Evolutionary conservation across 2,329 filamentous ascomycete genomes (phyloP).

Genomic region (Raffaelea deltoideospora): DNA sequence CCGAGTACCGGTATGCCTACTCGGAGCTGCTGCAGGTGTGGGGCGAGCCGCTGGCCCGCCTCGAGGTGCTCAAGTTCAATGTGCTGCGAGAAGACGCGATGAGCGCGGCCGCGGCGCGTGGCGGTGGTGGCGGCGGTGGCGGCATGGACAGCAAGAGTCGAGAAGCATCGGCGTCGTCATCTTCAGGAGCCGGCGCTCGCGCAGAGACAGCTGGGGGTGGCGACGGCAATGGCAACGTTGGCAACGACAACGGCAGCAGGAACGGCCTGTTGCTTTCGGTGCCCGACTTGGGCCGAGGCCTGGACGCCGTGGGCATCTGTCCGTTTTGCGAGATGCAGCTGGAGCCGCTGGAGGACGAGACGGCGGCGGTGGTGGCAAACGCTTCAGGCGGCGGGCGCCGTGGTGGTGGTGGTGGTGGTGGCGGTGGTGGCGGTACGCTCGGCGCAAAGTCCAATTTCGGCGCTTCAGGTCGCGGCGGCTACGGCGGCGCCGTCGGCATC

Average conservation of each 20-base stretch:
- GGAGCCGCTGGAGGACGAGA: conserved; percentile 36
- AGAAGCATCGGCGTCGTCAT: background rate
- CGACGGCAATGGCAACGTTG: conserved; percentile 15
- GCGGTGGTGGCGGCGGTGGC: conserved; percentile 11
- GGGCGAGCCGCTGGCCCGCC: conserved; percentile 43
- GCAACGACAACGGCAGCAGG: conserved; percentile 21
- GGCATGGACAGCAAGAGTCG: background rate
- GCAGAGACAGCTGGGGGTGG: no score
- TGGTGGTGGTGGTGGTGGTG: conserved; percentile 24
- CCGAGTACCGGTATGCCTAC: conserved; percentile 49
- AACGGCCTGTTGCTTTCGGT: conserved; percentile 35
- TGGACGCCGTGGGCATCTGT: conserved; percentile 49
- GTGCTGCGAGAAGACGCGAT: conserved; percentile 35
- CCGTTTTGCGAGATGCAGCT: conserved; percentile 47
- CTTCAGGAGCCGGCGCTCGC: no score
- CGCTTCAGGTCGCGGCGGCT: background rate
- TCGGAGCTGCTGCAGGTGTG: conserved; percentile 56
- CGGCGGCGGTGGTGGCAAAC: no score
- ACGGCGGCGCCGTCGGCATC: conserved; percentile 25
- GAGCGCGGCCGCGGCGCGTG: conserved; percentile 6
- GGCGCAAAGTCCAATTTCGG: no score
- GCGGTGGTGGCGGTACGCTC: conserved; percentile 17
- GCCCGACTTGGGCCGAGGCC: conserved; percentile 36
- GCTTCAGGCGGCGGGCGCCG: conserved; percentile 19
- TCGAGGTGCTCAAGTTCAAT: conserved; percentile 58